Percentiles rank a stretch among this genome's conserved stretches.
Evolutionary conservation across 176 grass and related monocot genomes (phyloP).

Genomic region (Zoysia japonica): DNA sequence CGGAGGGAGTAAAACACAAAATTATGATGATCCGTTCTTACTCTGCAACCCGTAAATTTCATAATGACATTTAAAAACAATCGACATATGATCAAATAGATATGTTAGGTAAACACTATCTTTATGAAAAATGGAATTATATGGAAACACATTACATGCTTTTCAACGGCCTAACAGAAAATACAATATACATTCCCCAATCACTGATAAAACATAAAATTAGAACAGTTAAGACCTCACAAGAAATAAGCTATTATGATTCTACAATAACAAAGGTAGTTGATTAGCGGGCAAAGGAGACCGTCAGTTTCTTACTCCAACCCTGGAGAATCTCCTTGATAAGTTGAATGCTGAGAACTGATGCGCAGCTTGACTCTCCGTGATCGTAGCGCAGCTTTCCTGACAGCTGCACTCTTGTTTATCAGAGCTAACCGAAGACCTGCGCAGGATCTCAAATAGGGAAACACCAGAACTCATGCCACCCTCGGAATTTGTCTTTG

Average conservation of each 20-base stretch:
- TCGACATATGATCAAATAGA: too few relatives aligned
- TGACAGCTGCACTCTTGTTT: constrained; percentile 47
- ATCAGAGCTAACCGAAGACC: constrained; percentile 47
- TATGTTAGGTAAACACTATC: too few relatives aligned
- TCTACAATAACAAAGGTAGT: neutral
- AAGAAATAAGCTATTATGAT: neutral
- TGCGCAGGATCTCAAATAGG: constrained; percentile 66
- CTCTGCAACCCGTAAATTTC: too few relatives aligned
- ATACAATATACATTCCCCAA: constrained; percentile 5
- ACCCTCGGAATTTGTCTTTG: constrained; percentile 27
- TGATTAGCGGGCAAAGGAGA: neutral
- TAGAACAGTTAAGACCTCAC: neutral
- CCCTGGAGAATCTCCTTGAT: constrained; percentile 60
- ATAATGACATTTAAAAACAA: too few relatives aligned
- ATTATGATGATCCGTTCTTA: too few relatives aligned
- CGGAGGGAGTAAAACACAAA: too few relatives aligned
- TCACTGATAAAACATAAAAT: neutral
- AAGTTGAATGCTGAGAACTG: constrained; percentile 82
- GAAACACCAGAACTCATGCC: constrained; percentile 50
- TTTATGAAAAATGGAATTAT: too few relatives aligned
- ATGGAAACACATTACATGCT: neutral
- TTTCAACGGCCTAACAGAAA: neutral
- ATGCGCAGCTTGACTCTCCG: constrained; percentile 58
- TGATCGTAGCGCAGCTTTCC: constrained; percentile 40
- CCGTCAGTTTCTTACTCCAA: constrained; percentile 49